Evolutionary conservation across 768 basidiomycete species (phyloP).

Genomic region (Lentinula edodes): DNA sequence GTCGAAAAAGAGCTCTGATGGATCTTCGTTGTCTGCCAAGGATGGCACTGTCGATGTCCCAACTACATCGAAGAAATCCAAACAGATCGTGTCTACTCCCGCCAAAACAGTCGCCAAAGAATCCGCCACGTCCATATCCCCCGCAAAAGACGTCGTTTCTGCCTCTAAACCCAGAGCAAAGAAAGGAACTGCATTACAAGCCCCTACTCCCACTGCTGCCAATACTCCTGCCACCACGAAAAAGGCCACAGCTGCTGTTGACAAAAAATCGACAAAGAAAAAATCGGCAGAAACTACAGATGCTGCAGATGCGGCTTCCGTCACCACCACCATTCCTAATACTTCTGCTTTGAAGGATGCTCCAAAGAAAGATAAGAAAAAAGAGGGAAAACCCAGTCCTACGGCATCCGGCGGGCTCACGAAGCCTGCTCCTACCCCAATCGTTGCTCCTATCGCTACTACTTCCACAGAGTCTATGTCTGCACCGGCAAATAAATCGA

Average conservation of each 20-base stretch:
- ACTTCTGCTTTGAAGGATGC: neutral
- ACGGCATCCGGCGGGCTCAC: neutral
- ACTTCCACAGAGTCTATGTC: conserved; percentile 12
- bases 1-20: conserved; percentile 22
- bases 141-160: conserved; percentile 5
- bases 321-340: neutral
- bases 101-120: neutral
- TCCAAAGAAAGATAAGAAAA: neutral
- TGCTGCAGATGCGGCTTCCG: neutral
- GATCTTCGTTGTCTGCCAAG: neutral
- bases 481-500: conserved; percentile 1
- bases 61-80: conserved; percentile 10
- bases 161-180: neutral
- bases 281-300: neutral
- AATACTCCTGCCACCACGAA: conserved; percentile 11
- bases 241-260: conserved; percentile 7
- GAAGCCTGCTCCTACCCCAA: neutral
- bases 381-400: neutral
- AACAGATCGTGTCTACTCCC: conserved; percentile 11
- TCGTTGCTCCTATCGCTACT: conserved; percentile 11
- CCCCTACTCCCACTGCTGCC: neutral
- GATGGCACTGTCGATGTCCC: neutral
- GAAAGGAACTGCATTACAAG: neutral
- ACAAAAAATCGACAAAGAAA: conserved; percentile 3
- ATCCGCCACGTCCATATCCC: conserved; percentile 4